Percentiles rank a stretch among this genome's conserved stretches.
phyloP scores from a whole-genome alignment of 164 flowering plant species.

The Aristolochia contorta region DNA sequence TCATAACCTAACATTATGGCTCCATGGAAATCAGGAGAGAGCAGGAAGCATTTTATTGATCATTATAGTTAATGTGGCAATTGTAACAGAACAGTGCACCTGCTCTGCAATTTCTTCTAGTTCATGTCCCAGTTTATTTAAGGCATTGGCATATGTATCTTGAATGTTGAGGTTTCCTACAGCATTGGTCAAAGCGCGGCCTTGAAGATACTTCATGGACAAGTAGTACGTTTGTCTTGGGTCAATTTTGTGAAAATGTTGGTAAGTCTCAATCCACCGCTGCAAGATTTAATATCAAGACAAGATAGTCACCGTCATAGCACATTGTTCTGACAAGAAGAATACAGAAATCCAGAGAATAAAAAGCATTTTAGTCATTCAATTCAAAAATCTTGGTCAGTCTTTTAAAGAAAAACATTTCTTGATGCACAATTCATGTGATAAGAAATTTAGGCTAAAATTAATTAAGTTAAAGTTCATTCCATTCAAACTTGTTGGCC shows the following conservation, averaged over 20 bases:
- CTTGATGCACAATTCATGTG: too few species aligned
- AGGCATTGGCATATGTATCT: constrained; percentile 75
- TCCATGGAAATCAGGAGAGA: not conserved
- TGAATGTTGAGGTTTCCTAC: constrained; percentile 68
- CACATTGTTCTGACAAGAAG: too few species aligned
- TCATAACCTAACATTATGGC: too few species aligned
- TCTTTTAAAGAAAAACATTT: too few species aligned
- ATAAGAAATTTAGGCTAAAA: too few species aligned
- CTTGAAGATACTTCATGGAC: constrained; percentile 97
- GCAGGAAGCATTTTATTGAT: not conserved
- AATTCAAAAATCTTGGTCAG: too few species aligned
- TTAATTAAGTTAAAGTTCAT: too few species aligned
- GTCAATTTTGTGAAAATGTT: constrained; percentile 69
- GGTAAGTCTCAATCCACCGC: constrained; percentile 95
- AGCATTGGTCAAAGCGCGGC: constrained; percentile 86
- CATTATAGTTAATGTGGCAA: too few species aligned
- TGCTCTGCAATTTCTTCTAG: constrained; percentile 80
- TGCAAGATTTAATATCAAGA: too few species aligned
- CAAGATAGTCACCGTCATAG: too few species aligned
- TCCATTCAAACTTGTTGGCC: too few species aligned
- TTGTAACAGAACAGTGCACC: constrained; percentile 24
- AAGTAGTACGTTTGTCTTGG: constrained; percentile 93
- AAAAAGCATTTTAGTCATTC: not conserved
- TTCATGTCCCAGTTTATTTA: constrained; percentile 73
- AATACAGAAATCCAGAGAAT: constrained; percentile 26